Percentiles rank a stretch among this genome's conserved stretches.
Conservation (phyloP, 2,329 filamentous ascomycete genomes). For the Chaetomiaceae sp. region DNA sequence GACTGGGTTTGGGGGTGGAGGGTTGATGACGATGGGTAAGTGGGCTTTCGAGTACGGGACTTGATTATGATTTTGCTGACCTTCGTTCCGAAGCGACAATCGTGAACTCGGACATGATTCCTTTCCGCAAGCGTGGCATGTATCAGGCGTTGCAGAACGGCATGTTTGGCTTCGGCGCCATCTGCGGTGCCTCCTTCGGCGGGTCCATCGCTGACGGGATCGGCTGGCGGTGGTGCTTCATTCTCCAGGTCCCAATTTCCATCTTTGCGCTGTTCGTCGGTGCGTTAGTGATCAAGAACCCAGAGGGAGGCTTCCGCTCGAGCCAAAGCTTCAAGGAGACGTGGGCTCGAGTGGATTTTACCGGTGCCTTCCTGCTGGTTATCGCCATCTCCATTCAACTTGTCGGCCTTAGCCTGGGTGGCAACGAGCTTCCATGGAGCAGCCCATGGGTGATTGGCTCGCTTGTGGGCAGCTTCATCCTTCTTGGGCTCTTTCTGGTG, state of each 20-base stretch:
- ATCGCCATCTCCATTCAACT: conserved; percentile 55
- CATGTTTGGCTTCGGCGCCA: conserved; percentile 59
- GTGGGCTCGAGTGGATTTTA: conserved; percentile 55
- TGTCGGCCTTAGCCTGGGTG: conserved; percentile 51
- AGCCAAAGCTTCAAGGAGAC: conserved; percentile 34
- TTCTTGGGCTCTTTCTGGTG: conserved; percentile 43
- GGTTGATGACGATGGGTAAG: conserved; percentile 64
- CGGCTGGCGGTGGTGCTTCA: conserved; percentile 65
- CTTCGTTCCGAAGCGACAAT: conserved; percentile 45
- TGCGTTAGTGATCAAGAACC: conserved; percentile 48
- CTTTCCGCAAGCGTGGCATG: conserved; percentile 51
- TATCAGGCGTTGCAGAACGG: conserved; percentile 59
- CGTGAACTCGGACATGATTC: conserved; percentile 61
- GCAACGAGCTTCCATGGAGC: conserved; percentile 51
- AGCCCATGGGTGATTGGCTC: conserved; percentile 46
- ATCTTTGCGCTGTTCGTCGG: conserved; percentile 50
- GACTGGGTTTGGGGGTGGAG: conserved; percentile 66
- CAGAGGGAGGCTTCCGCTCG: conserved; percentile 29
- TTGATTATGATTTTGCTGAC: not conserved
- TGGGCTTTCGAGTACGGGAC: not conserved
- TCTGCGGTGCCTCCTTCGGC: conserved; percentile 60
- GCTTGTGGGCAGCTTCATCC: conserved; percentile 39
- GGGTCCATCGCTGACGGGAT: conserved; percentile 60
- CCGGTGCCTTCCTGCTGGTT: conserved; percentile 54
- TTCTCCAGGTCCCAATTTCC: conserved; percentile 58